phyloP scores from a whole-genome alignment of 768 basidiomycete genomes.

The Favolaschia claudopus region DNA sequence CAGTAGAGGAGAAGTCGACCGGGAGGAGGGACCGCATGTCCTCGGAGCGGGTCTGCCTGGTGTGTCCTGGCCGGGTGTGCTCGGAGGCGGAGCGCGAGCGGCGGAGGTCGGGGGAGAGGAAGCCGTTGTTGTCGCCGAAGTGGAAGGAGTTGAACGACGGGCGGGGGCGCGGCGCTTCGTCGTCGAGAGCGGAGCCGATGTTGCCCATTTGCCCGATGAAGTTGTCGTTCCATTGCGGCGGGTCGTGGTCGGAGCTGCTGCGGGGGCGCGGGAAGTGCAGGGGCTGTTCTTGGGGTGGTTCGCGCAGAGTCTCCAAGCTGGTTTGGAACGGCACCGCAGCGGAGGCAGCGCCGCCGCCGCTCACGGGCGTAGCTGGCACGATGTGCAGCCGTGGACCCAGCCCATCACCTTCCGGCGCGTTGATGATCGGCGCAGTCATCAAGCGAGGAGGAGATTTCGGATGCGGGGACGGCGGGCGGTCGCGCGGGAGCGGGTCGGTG shows the following conservation, averaged over 20 bases:
- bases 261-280: slow-evolving; percentile 48
- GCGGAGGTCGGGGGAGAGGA: too few relatives aligned
- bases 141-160: slow-evolving; percentile 19
- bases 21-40: too few relatives aligned
- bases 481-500: slow-evolving; percentile 54
- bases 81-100: too few relatives aligned
- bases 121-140: slow-evolving; percentile 26
- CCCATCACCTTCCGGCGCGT: slow-evolving; percentile 60
- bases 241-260: slow-evolving; percentile 69
- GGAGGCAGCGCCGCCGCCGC: slow-evolving; percentile 59
- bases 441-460: slow-evolving; percentile 63
- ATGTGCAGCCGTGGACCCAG: slow-evolving; percentile 75
- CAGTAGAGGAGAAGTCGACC: too few relatives aligned
- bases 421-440: slow-evolving; percentile 60
- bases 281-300: slow-evolving; percentile 3
- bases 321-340: slow-evolving; percentile 61
- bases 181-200: slow-evolving; percentile 48
- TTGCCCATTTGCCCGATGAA: slow-evolving; percentile 39
- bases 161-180: slow-evolving; percentile 35
- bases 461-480: slow-evolving; percentile 32
- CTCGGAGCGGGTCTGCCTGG: too few relatives aligned
- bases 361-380: slow-evolving; percentile 84
- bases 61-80: too few relatives aligned
- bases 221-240: slow-evolving; percentile 57
- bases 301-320: slow-evolving; percentile 53